A percentile compares a stretch with the other conserved stretches of the same genome.
These are phyloP conservation scores for Kodamaea jinghongensis DNA, from an alignment of 805 yeast genomes.

Conservation along the genomic window DNA sequence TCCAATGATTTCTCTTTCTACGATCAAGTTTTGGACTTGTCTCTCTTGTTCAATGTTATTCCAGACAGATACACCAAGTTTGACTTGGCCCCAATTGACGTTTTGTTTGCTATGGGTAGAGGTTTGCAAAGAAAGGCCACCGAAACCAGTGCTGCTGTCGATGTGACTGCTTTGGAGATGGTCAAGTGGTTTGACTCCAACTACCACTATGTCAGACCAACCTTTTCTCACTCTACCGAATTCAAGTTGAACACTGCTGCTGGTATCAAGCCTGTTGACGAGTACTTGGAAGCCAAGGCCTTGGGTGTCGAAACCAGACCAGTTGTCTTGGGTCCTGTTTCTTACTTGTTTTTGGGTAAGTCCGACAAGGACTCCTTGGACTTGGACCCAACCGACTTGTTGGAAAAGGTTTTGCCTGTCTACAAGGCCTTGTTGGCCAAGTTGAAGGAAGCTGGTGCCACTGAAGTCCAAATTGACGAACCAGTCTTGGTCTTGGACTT, in stretches of 20 bases:
- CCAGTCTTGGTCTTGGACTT: constrained; percentile 94
- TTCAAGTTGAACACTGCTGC: constrained; percentile 77
- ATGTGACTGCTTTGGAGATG: constrained; percentile 98
- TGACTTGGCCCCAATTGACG: constrained; percentile 85
- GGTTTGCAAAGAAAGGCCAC: constrained; percentile 98
- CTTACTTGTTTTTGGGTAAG: constrained; percentile 93
- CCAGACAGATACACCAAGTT: constrained; percentile 96
- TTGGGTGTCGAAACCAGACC: constrained; percentile 97
- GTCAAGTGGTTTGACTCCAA: constrained; percentile 99
- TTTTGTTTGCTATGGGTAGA: constrained; percentile 98
- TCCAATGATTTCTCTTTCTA: constrained; percentile 98
- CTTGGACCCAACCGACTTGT: constrained; percentile 86
- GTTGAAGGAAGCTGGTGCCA: constrained; percentile 93
- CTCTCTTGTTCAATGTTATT: constrained; percentile 88
- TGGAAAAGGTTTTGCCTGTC: constrained; percentile 88
- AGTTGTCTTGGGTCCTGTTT: constrained; percentile 93
- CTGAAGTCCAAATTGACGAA: constrained; percentile 94
- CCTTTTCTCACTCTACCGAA: constrained; percentile 90
- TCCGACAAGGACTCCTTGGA: constrained; percentile 97
- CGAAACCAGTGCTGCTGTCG: constrained; percentile 83
- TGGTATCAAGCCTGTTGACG: constrained; percentile 94
- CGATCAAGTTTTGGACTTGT: constrained; percentile 94
- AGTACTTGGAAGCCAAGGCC: constrained; percentile 96
- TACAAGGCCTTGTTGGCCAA: constrained; percentile 85
- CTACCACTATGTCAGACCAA: constrained; percentile 99